Evolutionary conservation across 257 asterid genomes (phyloP), one percentile per base, ranked within the genome.

Genomic region (Petunia axillaris): DNA sequence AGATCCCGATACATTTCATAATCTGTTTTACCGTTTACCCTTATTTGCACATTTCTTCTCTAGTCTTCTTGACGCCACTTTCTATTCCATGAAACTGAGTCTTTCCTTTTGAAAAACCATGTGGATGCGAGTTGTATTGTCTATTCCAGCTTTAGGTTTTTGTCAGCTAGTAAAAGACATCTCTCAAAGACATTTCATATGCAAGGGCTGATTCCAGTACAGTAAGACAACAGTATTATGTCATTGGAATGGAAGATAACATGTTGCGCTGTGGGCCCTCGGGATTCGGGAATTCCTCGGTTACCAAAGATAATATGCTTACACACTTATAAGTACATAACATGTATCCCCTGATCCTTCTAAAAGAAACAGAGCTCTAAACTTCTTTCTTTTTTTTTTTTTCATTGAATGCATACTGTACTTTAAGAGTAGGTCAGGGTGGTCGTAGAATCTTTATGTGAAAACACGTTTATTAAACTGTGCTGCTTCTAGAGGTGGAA

Each of bases 101-200:
- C 36, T 60, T 6, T 16, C 11, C 9, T 58, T 58, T 58, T 59
- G 38, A n/a, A 25, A 59, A 60, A 8, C 40, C 39, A 60, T 60
- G 65, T 60, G 15, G 41, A 36, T 8, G 65, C 39, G 16, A 16
- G 16, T 16, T 59, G 65, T 59, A 59, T 16, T 58, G 64, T 58
- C 36, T n/a, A n/a, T n/a, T n/a, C n/a, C 64, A 58, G n/a, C 36
- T 58, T 58, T 58, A n/a, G 65, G 65, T 59, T 59, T 59, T 59
- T 6, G 25, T 59, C 11, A 59, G 16, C 39, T 59, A 59, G 25
- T 25, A 25, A n/a, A 1, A 15, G 6, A 59, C 8, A 16, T 59
- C 16, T 6, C 11, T 59, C 25, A 16, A 16, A n/a, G 38, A 16
- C 64, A 64, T 50, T 15, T n/a, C 39, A 4, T 10, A 59, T 11